Conservation (phyloP, 768 basidiomycete genomes). For the Lactarius psammicola region DNA sequence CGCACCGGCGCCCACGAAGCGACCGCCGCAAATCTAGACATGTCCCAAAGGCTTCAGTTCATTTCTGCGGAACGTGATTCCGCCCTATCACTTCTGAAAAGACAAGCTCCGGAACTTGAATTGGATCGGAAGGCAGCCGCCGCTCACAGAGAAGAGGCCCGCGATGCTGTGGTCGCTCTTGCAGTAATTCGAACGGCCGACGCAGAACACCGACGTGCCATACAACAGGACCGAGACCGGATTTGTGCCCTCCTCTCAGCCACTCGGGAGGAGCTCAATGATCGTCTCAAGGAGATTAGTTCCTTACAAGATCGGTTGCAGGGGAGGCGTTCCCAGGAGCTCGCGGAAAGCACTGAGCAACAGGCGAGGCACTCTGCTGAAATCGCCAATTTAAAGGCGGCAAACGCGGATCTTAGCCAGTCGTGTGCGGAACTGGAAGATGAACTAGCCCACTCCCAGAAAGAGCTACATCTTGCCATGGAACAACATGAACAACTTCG, state of each 20-base stretch:
- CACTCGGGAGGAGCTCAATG: slow-evolving; percentile 18
- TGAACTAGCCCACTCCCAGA: slow-evolving; percentile 29
- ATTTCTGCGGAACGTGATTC: slow-evolving; percentile 3
- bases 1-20: slow-evolving; percentile 1
- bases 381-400: slow-evolving; percentile 20
- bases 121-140: not conserved
- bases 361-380: slow-evolving; percentile 6
- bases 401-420: slow-evolving; percentile 26
- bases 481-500: slow-evolving; percentile 22
- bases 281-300: slow-evolving; percentile 17
- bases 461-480: slow-evolving; percentile 27
- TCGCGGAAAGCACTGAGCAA: slow-evolving; percentile 14
- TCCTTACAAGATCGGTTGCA: slow-evolving; percentile 22
- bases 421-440: slow-evolving; percentile 17
- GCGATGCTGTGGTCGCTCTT: slow-evolving; percentile 15
- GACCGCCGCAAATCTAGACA: not conserved
- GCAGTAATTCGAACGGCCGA: slow-evolving; percentile 15
- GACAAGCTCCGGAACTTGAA: slow-evolving; percentile 13
- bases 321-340: slow-evolving; percentile 15
- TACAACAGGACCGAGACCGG: slow-evolving; percentile 13
- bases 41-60: slow-evolving; percentile 6
- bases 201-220: slow-evolving; percentile 2
- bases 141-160: slow-evolving; percentile 11
- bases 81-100: not conserved
- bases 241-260: slow-evolving; percentile 23